These are phyloP conservation scores for Lachnellula occidentalis DNA, from an alignment of 2,329 filamentous ascomycete species.

Conservation along the genomic window DNA sequence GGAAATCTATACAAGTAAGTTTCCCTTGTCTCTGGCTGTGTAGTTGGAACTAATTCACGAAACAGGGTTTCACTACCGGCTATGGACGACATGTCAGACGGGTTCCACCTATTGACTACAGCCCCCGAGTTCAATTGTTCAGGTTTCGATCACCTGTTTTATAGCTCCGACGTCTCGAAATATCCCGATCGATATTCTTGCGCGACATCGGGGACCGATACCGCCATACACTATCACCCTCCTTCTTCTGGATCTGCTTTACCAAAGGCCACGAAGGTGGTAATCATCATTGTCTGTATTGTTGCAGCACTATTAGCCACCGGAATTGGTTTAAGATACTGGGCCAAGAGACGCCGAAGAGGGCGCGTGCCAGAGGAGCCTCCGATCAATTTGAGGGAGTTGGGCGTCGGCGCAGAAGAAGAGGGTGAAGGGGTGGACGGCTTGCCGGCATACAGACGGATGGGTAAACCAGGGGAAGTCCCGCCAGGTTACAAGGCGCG, in stretches of 20 bases:
- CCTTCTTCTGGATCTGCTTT: neutral
- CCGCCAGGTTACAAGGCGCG: conserved; percentile 1
- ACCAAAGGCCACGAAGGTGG: neutral
- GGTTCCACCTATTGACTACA: conserved; percentile 5
- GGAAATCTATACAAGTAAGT: conserved; percentile 4
- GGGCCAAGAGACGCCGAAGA: neutral
- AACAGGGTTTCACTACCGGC: conserved; percentile 5
- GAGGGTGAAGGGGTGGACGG: neutral
- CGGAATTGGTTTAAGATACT: neutral
- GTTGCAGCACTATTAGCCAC: neutral
- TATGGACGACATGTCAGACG: neutral
- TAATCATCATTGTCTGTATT: conserved; percentile 4
- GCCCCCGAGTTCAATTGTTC: conserved; percentile 7
- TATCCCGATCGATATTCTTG: conserved; percentile 6
- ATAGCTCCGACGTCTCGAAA: neutral
- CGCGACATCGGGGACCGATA: neutral
- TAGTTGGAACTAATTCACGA: neutral
- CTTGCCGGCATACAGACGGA: conserved; percentile 6
- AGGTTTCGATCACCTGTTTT: conserved; percentile 3
- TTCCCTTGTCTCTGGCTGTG: neutral
- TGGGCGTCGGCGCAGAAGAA: neutral
- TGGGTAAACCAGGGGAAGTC: conserved; percentile 2
- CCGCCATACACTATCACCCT: neutral
- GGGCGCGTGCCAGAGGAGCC: neutral
- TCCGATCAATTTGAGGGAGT: neutral